Base-by-base conservation (phyloP, 2,329 filamentous ascomycete genomes). In the Aspergillus ochraceoroseus region DNA sequence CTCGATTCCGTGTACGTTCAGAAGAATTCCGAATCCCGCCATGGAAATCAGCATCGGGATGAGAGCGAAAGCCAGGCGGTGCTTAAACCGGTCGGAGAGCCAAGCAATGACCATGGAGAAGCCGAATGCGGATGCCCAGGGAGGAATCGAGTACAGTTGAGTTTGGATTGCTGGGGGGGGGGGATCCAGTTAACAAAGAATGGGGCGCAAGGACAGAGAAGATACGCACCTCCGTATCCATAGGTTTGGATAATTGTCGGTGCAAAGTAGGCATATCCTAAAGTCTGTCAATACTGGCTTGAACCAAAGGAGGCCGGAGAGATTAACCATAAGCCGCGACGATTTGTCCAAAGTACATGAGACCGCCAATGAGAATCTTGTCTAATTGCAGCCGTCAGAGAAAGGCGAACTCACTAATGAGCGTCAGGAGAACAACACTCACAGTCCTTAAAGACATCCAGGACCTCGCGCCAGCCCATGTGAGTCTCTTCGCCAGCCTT, bases 261-360 rank as follows among this genome's bases (percentile, higher is more conserved):
- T 2, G 82, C 74, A 54, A 89, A 89, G 67, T 85, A 88, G 31
- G 85, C 83, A 56, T 86, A 89, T 40, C 66, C 65, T 67, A 40
- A 29, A 49, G 9, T n/a, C 20, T 25, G 28, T 49, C n/a, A 54
- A 32, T 45, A n/a, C n/a, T n/a, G n/a, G n/a, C n/a, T n/a, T n/a
- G n/a, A n/a, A n/a, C n/a, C n/a, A n/a, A n/a, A n/a, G n/a, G n/a
- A 12, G 2, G 29, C 23, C 18, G 5, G 22, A 3, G 30, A 26
- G 18, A 48, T 54, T 32, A 47, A 53, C 81, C 74, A 58, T 87
- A 88, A 3, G 82, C 83, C 0, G 85, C 83, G 1, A 89, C 83
- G 50, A 88, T 80, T 44, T 88, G 72, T 7, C 84, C 85, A 53
- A 89, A 81, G 65, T 89, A 90, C 83, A 88, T 88, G 61, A 88